A percentile compares a stretch with the other conserved stretches of the same genome.
Conservation (phyloP, 75 land plant species). For the Larix kaempferi region DNA sequence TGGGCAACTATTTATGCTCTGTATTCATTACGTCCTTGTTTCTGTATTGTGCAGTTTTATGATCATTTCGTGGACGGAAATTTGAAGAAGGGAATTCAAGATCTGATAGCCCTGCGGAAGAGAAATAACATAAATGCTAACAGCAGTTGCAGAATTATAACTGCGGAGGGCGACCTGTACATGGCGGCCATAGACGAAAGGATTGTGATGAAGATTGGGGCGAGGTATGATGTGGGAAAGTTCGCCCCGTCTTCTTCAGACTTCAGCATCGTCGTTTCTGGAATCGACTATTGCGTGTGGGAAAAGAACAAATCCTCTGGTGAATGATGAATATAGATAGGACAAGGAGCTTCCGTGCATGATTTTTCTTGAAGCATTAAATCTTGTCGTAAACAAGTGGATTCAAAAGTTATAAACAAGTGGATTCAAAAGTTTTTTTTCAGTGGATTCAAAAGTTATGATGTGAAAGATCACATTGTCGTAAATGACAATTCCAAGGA, state of each 20-base stretch:
- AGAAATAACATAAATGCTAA: conserved; percentile 38
- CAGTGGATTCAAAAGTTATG: too few relatives aligned
- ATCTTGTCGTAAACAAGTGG: too few relatives aligned
- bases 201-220: conserved; percentile 33
- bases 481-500: too few relatives aligned
- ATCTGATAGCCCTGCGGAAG: conserved; percentile 18
- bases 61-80: conserved; percentile 40
- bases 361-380: too few relatives aligned
- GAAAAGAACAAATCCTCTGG: conserved; percentile 21
- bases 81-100: conserved; percentile 22
- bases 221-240: conserved; percentile 20
- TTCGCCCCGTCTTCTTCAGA: conserved; percentile 8
- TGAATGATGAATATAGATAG: too few relatives aligned
- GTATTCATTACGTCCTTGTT: too few relatives aligned
- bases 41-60: conserved; percentile 29
- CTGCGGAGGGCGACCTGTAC: conserved; percentile 37
- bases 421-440: too few relatives aligned
- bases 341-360: too few relatives aligned
- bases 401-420: too few relatives aligned
- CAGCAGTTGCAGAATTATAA: conserved; percentile 19
- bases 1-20: too few relatives aligned
- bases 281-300: conserved; percentile 72
- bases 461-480: too few relatives aligned
- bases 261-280: conserved; percentile 43
- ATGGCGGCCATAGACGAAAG: conserved; percentile 36